Evolutionary conservation across 352 stramenopile genomes (phyloP), one percentile per base, ranked within the genome.

Genomic region (Pythium insidiosum): DNA sequence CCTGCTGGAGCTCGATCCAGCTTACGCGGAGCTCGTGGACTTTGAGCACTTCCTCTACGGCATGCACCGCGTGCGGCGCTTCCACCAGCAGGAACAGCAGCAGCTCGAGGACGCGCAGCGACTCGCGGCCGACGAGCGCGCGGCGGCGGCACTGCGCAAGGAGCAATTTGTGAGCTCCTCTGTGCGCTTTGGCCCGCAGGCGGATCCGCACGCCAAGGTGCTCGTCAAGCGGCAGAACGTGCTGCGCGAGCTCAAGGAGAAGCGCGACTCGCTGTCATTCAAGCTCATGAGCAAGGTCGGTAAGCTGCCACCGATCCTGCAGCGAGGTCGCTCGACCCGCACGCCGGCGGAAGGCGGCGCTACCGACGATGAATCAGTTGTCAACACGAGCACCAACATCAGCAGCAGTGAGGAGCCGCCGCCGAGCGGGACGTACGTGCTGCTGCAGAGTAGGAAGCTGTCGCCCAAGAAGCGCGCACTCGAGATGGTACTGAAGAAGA

Each of bases 31-130:
- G 20, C 66, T 89, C 1, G 75, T 89, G 7, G 77, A 89, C 56
- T 79, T 87, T 39, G 77, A 89, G 36, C 75, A 89, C 47, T 89
- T 87, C 50, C 33, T 89, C 7, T 89, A 84, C 38, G 77, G 71
- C 46, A 89, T 89, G 77, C 73, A 86, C 49, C 82, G 74, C 42
- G 73, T 82, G 19, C 73, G 77, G 1, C 34, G 67, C 23, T 56
- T 84, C 33, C 77, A 89, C 35, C 77, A 89, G 30, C 52, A 74
- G 4, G 63, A 79, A 33, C 67, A 89, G 26, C 41, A 40, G 1
- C 37, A 33, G 2, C 25, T 36, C 1, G 50, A 47, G 16, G 39
- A 13, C 6, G 7, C 20, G 21, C 33, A 49, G 31, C 15, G 18
- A 28, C 42, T 29, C 26, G 31, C 18, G 6, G 18, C 23, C 18